These are phyloP conservation scores for Neohortaea acidophila DNA, from an alignment of 495 filamentous ascomycete species.

Conservation along the genomic window DNA sequence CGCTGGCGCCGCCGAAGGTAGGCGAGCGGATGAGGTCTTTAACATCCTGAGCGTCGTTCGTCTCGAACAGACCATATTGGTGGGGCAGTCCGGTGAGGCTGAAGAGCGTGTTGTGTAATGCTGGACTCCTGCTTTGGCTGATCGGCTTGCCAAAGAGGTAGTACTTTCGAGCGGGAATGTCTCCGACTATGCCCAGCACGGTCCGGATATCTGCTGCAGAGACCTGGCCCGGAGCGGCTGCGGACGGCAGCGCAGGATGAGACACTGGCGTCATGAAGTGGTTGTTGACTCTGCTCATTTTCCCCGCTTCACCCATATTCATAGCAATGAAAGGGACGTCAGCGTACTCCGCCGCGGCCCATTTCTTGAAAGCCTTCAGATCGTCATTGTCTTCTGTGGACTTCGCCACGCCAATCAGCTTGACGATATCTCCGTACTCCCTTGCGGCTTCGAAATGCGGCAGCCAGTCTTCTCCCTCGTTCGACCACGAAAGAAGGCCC, in stretches of 20 bases:
- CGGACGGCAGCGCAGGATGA: slow-evolving; percentile 74
- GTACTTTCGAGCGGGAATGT: slow-evolving; percentile 62
- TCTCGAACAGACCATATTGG: slow-evolving; percentile 67
- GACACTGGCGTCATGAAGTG: slow-evolving; percentile 91
- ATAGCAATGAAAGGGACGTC: slow-evolving; percentile 70
- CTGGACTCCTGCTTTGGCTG: slow-evolving; percentile 61
- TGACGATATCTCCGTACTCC: slow-evolving; percentile 80
- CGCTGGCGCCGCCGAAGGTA: slow-evolving; percentile 80
- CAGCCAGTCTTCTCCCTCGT: slow-evolving; percentile 62
- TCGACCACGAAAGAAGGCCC: slow-evolving; percentile 66
- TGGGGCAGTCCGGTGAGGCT: slow-evolving; percentile 68
- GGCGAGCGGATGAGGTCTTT: slow-evolving; percentile 50
- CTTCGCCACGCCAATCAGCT: slow-evolving; percentile 75
- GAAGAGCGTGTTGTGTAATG: slow-evolving; percentile 81
- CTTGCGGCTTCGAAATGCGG: slow-evolving; percentile 74
- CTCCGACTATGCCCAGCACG: slow-evolving; percentile 62
- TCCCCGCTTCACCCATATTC: slow-evolving; percentile 84
- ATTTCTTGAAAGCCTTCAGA: slow-evolving; percentile 66
- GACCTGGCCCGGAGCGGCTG: slow-evolving; percentile 88
- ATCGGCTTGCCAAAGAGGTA: slow-evolving; percentile 82
- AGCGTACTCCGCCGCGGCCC: slow-evolving; percentile 53
- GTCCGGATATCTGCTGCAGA: slow-evolving; percentile 77
- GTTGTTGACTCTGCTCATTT: slow-evolving; percentile 81
- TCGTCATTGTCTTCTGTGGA: slow-evolving; percentile 71
- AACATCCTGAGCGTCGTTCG: slow-evolving; percentile 48